Base-by-base conservation (phyloP, 2,329 filamentous ascomycete genomes). In the Daldinia sp. region DNA sequence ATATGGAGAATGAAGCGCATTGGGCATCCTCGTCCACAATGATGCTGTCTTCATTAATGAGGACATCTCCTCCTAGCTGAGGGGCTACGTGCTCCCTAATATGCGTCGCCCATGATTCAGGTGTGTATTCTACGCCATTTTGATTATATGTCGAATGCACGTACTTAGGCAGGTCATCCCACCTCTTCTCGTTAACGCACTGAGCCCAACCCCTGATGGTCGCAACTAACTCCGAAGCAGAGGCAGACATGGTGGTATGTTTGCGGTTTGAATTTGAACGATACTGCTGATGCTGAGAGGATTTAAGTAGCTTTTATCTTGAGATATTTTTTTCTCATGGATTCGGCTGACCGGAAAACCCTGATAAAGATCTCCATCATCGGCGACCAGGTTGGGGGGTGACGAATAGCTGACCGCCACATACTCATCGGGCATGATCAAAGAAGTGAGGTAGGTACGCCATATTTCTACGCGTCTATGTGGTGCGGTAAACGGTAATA, bases 181-280 rank as follows among this genome's bases (percentile, higher is more conserved):
- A 67, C 55, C 50, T 67, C 55, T 67, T 67, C 52, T 67, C 51
- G 52, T 68, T 67, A 32, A 68, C 45, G 30, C 58, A 64, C 35
- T 60, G 37, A 37, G 54, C 11, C 63, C 58, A 68, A 53, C 30
- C 53, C 25, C 51, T 48, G 7, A 64, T 52, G 29, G 51, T 67
- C 9, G 55, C 56, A 53, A 62, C 50, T 7, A 64, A 34, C 34
- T 67, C 45, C 43, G 55, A 50, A 39, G 55, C 43, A 19, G 61
- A 58, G 19, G 51, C 34, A 21, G 58, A 10, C 66, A 66, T 68
- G 51, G 29, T 35, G 58, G 54, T 58, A 27, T 11, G 15, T 51
- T 29, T 3, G 51, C 43, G 19, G n/a, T 30, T 30, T 47, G 37
- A 35, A 25, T 21, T 30, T 15, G 11, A 17, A 53, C 29, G 54